Conservation (phyloP, 176 grass and related monocot genomes). For the Hyparrhenia diplandra region DNA sequence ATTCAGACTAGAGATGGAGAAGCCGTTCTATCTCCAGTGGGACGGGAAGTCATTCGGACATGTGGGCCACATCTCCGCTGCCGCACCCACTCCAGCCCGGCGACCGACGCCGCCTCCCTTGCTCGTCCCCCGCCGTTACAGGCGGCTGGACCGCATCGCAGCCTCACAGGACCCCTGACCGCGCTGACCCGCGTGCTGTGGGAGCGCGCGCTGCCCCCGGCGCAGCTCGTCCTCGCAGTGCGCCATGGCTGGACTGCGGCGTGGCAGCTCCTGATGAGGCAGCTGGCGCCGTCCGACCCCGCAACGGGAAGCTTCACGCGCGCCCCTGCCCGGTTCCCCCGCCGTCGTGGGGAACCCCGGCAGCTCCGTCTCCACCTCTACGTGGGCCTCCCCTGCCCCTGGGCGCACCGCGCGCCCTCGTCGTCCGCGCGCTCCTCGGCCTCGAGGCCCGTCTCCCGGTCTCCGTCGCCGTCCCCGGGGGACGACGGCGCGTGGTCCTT, state of each 20-base stretch:
- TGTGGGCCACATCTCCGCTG: conserved; percentile 33
- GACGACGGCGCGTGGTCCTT: conserved; percentile 81
- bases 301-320: conserved; percentile 65
- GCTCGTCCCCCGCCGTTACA: neutral
- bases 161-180: conserved; percentile 41
- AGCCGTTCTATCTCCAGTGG: neutral
- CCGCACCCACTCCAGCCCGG: conserved; percentile 3
- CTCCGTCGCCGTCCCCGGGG: conserved; percentile 65
- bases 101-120: neutral
- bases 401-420: conserved; percentile 80
- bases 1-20: too few relatives aligned
- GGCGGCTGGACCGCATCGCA: conserved; percentile 3
- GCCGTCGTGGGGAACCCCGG: conserved; percentile 27
- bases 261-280: conserved; percentile 85
- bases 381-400: conserved; percentile 81
- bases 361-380: conserved; percentile 71
- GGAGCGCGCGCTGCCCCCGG: conserved; percentile 56
- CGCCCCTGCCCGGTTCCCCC: conserved; percentile 44
- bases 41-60: neutral
- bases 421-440: conserved; percentile 55
- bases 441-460: conserved; percentile 49
- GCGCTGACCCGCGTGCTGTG: conserved; percentile 40
- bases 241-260: conserved; percentile 44
- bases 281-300: conserved; percentile 67
- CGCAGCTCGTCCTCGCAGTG: conserved; percentile 51